Evolutionary conservation across 2,329 filamentous ascomycete species (phyloP).

Genomic region (Diaporthe sp.): DNA sequence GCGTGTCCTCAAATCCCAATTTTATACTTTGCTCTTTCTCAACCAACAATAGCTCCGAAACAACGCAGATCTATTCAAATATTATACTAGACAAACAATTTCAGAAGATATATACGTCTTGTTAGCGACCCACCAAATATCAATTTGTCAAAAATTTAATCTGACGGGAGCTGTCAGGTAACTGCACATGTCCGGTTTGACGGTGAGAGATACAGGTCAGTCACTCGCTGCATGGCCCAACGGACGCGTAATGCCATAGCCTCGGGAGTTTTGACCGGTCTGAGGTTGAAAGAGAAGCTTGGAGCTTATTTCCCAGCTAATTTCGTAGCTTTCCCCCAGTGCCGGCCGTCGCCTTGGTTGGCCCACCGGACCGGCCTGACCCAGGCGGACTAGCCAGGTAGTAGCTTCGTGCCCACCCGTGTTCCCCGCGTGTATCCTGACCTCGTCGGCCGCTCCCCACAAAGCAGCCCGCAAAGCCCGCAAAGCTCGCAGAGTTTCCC

Average conservation of each 20-base stretch:
- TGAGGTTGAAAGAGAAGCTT: conserved; percentile 1
- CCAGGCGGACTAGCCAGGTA: background rate
- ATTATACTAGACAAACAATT: no score
- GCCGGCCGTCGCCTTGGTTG: conserved; percentile 10
- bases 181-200: background rate
- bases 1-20: no score
- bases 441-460: conserved; percentile 1
- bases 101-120: no score
- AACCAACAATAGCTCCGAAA: no score
- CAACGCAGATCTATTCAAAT: no score
- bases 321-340: conserved; percentile 1
- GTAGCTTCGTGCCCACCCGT: background rate
- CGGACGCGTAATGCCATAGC: background rate
- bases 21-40: no score
- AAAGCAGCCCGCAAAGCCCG: background rate
- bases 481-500: background rate
- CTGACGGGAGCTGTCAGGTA: no score
- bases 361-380: background rate
- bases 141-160: no score
- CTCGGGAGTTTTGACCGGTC: background rate
- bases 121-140: no score
- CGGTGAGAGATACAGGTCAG: background rate
- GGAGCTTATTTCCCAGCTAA: conserved; percentile 12
- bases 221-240: background rate
- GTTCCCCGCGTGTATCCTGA: conserved; percentile 5